Base-by-base conservation (phyloP, 805 yeast species). In the Cyberlindnera sargentensis region DNA sequence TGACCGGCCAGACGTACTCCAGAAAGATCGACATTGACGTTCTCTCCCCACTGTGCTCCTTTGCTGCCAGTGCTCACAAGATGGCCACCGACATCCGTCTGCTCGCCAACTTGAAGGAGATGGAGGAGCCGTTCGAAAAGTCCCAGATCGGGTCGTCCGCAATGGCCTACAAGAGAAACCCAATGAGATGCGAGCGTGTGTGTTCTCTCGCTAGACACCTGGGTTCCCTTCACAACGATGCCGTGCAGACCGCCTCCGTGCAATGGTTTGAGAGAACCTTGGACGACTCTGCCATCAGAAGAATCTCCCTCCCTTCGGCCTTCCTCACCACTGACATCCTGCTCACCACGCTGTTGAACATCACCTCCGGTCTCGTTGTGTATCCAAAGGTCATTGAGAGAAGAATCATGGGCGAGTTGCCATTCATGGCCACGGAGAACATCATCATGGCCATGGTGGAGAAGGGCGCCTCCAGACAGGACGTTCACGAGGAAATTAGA, bases 361-460 rank as follows among this genome's bases (percentile, higher is more conserved):
- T 93, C 61, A 83, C 95, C 31, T 83, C 95, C 34, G 99, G 99
- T 23, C 75, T 93, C 51, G 99, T 93, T 43, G 99, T 93, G 38
- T 93, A 93, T 71, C 99, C 99, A 56, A 91, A 93, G 78, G 99
- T 93, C 57, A 93, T 93, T 60, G 96, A 85, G 73, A 83, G 97
- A 73, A 84, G 98, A 71, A 93, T 93, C 68, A 79, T 62, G 64
- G 76, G 96, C 41, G 99, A 93, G 70, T 75, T 93, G 61, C 99
- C 99, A 56, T 93, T 93, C 76, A 93, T 93, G 99, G 99, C 99
- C 54, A 93, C 99, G 46, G 99, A 93, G 72, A 93, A 93, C 70
- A 78, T 93, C 66, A 93, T 93, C 66, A 93, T 93, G 99, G 99
- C 99, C 42, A 93, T 93, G 97, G 99, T 93, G 46, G 95, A 89